Evolutionary conservation across 768 basidiomycete species (phyloP).

Genomic region (Flagelloscypha sp.): DNA sequence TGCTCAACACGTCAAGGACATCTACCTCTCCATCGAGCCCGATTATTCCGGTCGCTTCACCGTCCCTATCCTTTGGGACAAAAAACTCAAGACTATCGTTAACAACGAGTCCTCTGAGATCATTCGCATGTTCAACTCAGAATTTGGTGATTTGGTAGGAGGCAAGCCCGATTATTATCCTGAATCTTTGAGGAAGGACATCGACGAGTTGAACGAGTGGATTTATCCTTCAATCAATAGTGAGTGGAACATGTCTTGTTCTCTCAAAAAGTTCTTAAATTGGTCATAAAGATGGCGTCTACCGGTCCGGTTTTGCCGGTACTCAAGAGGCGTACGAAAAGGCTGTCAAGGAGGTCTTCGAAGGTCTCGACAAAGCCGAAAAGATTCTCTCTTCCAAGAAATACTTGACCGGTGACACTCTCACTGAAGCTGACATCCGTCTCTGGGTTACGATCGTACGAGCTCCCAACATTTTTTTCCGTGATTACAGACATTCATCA

Average conservation of each 20-base stretch:
- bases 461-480: constrained; percentile 7
- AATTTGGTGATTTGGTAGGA: constrained; percentile 67
- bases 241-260: constrained; percentile 25
- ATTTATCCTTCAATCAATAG: constrained; percentile 82
- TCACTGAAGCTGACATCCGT: constrained; percentile 82
- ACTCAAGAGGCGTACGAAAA: constrained; percentile 73
- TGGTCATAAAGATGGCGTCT: constrained; percentile 60
- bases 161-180: constrained; percentile 73
- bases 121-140: constrained; percentile 86
- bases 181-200: constrained; percentile 55
- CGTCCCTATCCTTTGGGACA: constrained; percentile 91
- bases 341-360: constrained; percentile 68
- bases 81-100: constrained; percentile 77
- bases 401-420: constrained; percentile 71
- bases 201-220: constrained; percentile 81
- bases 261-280: background rate
- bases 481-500: too few species aligned
- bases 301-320: constrained; percentile 82
- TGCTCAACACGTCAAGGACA: constrained; percentile 67
- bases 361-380: constrained; percentile 76
- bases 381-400: constrained; percentile 68
- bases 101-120: constrained; percentile 96
- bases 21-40: constrained; percentile 73
- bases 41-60: constrained; percentile 66
- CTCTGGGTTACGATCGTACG: constrained; percentile 90